Evolutionary conservation across 73 alveolate genomes (phyloP), one percentile per base, ranked within the genome.

Genomic region (Symbiodinium natans): DNA sequence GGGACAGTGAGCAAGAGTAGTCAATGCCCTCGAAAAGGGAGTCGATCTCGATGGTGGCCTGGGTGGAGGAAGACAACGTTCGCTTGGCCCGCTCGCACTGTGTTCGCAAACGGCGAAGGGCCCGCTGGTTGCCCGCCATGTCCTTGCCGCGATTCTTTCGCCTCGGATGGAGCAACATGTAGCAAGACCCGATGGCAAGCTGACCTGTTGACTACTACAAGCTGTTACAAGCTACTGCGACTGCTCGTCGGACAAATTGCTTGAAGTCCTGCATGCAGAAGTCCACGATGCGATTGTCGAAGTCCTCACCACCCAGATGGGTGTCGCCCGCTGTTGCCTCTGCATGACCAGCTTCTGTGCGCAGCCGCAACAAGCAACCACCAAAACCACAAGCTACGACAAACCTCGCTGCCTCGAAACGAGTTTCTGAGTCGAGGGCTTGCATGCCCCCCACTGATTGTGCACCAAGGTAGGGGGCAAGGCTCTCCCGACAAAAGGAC

Each of bases 221-320:
- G 13, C 68, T 52, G 27, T 2, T 52, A 52, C n/a, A n/a, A n/a
- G n/a, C n/a, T n/a, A n/a, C n/a, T n/a, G 68, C 68, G 21, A 52
- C 29, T 52, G 21, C 68, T 52, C n/a, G n/a, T 52, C 68, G 21
- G 68, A 21, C 68, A 5, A 10, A 27, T 2, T 83, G 40, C 99
- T 98, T 90, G 99, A 99, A 99, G 86, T 82, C 99, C 86, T 75
- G 93, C 36, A 95, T 83, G 98, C 99, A 99, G 98, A 86, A 97
- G 52, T 99, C 99, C 39, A 99, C 99, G 84, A 99, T 89, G 82
- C 99, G 97, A 93, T 99, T 98, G 98, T 99, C 99, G 99, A 99
- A 99, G 93, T 99, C 99, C 85, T 99, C 99, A 48, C 99, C 99
- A 71, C 99, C 99, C 99, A 99, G 98, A 99, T 99, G 99, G 74